Conservation (phyloP, 2,329 filamentous ascomycete species). For the Colletotrichum incanum region DNA sequence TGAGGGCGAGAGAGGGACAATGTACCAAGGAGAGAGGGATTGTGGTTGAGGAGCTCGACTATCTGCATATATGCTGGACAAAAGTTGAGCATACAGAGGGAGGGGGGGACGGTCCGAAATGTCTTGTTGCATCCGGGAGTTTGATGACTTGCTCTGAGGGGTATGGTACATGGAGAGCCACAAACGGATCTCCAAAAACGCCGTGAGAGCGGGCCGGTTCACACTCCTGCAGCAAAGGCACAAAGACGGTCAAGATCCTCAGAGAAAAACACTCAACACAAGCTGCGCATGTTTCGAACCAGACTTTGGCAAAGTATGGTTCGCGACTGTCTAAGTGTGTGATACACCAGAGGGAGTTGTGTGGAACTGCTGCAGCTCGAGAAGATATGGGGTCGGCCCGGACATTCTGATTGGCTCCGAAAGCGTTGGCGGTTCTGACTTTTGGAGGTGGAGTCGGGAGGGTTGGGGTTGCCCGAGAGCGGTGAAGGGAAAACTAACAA, state of each 20-base stretch:
- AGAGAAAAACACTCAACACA: conserved; percentile 8
- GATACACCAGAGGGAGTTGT: conserved; percentile 7
- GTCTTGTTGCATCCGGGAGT: conserved; percentile 16
- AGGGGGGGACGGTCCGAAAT: background rate
- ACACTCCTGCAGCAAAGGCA: conserved; percentile 11
- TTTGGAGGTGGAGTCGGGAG: background rate
- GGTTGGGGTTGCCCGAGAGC: conserved; percentile 19
- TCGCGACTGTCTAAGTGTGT: conserved; percentile 10
- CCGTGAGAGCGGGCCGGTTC: background rate
- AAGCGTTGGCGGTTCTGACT: background rate
- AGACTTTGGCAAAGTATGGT: conserved; percentile 26
- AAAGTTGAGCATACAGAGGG: background rate
- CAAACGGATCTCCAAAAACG: background rate
- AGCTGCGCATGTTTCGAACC: conserved; percentile 23
- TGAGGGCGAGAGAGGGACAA: background rate
- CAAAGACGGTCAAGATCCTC: conserved; percentile 17
- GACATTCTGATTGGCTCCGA: conserved; percentile 11
- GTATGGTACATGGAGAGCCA: conserved; percentile 12
- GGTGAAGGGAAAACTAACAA: background rate
- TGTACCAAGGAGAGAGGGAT: background rate
- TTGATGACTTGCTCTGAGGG: conserved; percentile 17
- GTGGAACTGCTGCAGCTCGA: conserved; percentile 6
- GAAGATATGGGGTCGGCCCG: conserved; percentile 5
- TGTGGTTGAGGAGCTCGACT: conserved; percentile 15
- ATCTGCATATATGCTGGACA: conserved; percentile 17